These are phyloP conservation scores for Brettanomyces anomalus DNA, from an alignment of 805 yeast genomes.

Conservation along the genomic window DNA sequence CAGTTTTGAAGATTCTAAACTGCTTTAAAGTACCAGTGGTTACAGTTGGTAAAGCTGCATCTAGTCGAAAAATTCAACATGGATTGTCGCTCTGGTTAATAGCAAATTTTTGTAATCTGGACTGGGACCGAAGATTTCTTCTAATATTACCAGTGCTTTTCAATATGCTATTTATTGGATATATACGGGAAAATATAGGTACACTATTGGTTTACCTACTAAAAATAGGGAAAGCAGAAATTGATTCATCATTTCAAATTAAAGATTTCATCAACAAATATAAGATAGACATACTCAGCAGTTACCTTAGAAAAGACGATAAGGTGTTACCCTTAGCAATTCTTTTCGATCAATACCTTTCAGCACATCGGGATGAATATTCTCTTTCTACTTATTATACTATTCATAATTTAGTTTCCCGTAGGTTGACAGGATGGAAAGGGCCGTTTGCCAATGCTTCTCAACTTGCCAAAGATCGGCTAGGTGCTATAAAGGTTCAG, in stretches of 20 bases:
- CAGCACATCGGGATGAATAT: too few relatives aligned
- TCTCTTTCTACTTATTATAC: too few relatives aligned
- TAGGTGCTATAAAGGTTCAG: too few relatives aligned
- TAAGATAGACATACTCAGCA: constrained; percentile 14
- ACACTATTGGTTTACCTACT: constrained; percentile 15
- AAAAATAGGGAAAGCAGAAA: constrained; percentile 5
- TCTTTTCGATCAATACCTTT: too few relatives aligned
- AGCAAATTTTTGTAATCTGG: constrained; percentile 9
- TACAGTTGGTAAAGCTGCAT: constrained; percentile 11
- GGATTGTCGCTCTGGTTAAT: background rate
- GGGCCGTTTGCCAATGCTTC: too few relatives aligned
- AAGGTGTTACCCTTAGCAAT: constrained; percentile 10
- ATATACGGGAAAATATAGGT: constrained; percentile 14
- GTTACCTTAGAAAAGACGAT: constrained; percentile 13
- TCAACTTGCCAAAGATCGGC: too few relatives aligned
- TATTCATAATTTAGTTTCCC: too few relatives aligned
- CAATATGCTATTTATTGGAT: constrained; percentile 21
- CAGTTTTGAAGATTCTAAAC: constrained; percentile 14
- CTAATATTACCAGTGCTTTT: constrained; percentile 16
- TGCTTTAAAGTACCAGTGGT: constrained; percentile 15
- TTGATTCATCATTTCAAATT: constrained; percentile 14
- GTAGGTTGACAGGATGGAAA: too few relatives aligned
- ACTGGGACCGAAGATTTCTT: constrained; percentile 12
- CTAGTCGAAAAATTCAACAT: background rate
- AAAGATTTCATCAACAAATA: constrained; percentile 15